Evolutionary conservation across 1,139 yeast species (phyloP), one percentile per base, ranked within the genome.

Genomic region (Eremothecium gossypii): DNA sequence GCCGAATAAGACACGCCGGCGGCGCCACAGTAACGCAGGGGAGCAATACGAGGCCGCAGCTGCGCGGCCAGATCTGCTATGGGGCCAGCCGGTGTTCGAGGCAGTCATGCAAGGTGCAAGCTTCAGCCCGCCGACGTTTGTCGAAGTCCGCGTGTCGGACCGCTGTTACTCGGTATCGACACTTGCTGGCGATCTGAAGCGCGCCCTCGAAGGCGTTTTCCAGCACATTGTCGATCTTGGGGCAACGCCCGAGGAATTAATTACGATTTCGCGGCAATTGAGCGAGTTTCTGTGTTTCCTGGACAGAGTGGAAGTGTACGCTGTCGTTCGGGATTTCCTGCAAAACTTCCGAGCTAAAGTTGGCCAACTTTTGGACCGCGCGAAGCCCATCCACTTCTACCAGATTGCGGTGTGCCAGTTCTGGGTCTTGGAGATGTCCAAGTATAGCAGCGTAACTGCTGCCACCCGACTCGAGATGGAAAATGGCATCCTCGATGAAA

Each of bases 381-480:
- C 60, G 5, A 60, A 60, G 43, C 54, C 62, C 2, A 54, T 60
- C 12, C 63, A 60, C 42, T 60, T 60, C 42, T 57, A 47, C 28
- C 54, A 56, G 30, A 45, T 60, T 29, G 50, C 61, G 2, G 43
- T 49, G 2, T 60, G 62, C 37, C 63, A 55, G 39, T 30, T 59
- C 6, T 45, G 57, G 48, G 44, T 58, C 23, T 41, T 49, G 17
- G 59, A 58, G 38, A 44, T 57, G n/a, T 38, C 57, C 6, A 45
- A 46, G 26, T 60, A 50, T 41, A 33, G 54, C 2, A 48, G 46
- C 31, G 37, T 47, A 4, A 41, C 61, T 2, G 38, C 35, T 3
- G 30, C 41, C 6, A 32, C 44, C 8, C 48, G 40, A 38, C 30
- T 29, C 9, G 45, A 48, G 17, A 45, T 58, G 6, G 45, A 48